Conservation (phyloP, 2,329 filamentous ascomycete genomes). For the Rhinocladiella similis region DNA sequence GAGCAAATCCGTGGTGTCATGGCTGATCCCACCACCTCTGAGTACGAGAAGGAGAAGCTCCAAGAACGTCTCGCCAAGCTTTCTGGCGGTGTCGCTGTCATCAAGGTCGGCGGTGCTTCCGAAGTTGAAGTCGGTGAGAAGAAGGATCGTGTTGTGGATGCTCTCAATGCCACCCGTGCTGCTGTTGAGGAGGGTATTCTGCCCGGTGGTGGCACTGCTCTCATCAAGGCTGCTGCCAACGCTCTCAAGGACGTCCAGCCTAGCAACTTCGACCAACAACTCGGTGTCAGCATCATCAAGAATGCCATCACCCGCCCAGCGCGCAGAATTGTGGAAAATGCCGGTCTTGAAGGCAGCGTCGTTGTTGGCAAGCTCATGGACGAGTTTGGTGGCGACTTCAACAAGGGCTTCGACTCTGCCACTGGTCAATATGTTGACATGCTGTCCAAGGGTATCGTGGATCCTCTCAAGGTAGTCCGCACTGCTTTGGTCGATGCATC, state of each 20-base stretch:
- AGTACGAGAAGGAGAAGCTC: constrained; percentile 99
- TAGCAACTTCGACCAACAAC: constrained; percentile 97
- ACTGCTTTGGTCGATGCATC: constrained; percentile 93
- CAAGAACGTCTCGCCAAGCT: constrained; percentile 99
- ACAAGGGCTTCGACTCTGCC: constrained; percentile 95
- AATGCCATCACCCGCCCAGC: constrained; percentile 95
- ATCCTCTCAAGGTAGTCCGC: constrained; percentile 98
- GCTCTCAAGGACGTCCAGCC: constrained; percentile 80
- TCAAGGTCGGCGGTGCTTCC: constrained; percentile 96
- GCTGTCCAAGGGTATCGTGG: constrained; percentile 94
- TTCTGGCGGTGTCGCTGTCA: constrained; percentile 97
- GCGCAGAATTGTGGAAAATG: constrained; percentile 95
- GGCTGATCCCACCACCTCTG: constrained; percentile 86
- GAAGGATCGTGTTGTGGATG: constrained; percentile 99
- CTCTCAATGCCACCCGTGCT: constrained; percentile 94
- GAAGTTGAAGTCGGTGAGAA: constrained; percentile 99
- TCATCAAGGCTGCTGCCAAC: constrained; percentile 94
- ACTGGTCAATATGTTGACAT: constrained; percentile 99
- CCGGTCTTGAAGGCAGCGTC: constrained; percentile 91
- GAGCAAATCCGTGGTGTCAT: constrained; percentile 99
- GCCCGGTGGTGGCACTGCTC: constrained; percentile 94
- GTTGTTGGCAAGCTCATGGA: constrained; percentile 98
- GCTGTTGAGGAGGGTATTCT: constrained; percentile 99
- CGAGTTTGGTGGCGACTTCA: constrained; percentile 88
- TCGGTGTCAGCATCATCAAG: constrained; percentile 96